Evolutionary conservation across 495 filamentous ascomycete genomes (phyloP).

Genomic region (Rostrohypoxylon terebratum): DNA sequence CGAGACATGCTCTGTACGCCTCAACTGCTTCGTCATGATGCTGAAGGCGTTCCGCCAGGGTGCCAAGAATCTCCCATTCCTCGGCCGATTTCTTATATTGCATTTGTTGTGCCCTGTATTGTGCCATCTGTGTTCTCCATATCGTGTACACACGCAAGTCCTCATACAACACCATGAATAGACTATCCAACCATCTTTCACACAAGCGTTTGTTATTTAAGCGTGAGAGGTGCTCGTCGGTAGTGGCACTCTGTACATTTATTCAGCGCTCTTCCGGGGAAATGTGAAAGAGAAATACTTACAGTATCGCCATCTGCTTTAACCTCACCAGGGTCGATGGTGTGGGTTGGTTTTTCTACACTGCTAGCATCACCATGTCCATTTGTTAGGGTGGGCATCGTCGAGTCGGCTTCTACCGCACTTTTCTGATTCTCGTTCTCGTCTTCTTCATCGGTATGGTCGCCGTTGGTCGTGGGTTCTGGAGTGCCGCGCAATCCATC

Average conservation of each 20-base stretch:
- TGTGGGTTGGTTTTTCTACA: slow-evolving; percentile 84
- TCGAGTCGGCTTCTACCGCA: slow-evolving; percentile 45
- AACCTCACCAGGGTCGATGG: slow-evolving; percentile 81
- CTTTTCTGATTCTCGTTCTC: slow-evolving; percentile 63
- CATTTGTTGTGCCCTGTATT: slow-evolving; percentile 87
- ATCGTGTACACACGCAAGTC: slow-evolving; percentile 98
- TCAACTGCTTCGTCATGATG: slow-evolving; percentile 89
- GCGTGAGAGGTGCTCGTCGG: slow-evolving; percentile 68
- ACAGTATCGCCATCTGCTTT: slow-evolving; percentile 85
- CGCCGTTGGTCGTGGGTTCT: slow-evolving; percentile 72
- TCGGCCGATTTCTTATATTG: slow-evolving; percentile 95
- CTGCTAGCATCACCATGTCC: slow-evolving; percentile 58
- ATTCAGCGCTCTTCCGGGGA: slow-evolving; percentile 9
- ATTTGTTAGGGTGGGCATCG: slow-evolving; percentile 51
- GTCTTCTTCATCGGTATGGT: slow-evolving; percentile 58
- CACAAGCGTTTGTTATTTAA: slow-evolving; percentile 97
- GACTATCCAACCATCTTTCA: slow-evolving; percentile 96
- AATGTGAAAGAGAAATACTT: slow-evolving; percentile 46
- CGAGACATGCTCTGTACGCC: slow-evolving; percentile 86
- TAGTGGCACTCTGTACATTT: slow-evolving; percentile 52
- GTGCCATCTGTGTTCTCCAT: slow-evolving; percentile 97
- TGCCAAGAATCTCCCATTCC: slow-evolving; percentile 98
- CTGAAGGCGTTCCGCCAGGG: slow-evolving; percentile 90
- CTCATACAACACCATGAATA: slow-evolving; percentile 99
- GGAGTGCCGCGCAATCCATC: slow-evolving; percentile 76